Conservation (phyloP, 2,329 filamentous ascomycete species). For the Fusarium proliferatum region DNA sequence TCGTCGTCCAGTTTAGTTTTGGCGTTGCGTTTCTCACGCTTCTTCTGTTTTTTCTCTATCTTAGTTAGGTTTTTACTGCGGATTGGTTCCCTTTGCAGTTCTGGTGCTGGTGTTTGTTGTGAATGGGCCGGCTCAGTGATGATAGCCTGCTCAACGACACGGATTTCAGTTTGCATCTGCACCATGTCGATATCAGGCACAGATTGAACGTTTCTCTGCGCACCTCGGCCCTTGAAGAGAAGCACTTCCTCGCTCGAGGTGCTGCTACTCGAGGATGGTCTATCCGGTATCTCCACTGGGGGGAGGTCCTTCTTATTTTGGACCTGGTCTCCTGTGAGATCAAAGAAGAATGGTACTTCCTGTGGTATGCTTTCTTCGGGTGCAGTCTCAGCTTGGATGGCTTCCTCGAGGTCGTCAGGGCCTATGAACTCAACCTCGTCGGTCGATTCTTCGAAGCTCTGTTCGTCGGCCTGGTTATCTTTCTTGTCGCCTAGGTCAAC, state of each 20-base stretch:
- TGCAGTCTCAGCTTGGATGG: conserved; percentile 18
- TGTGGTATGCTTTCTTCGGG: neutral
- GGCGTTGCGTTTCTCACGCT: conserved; percentile 34
- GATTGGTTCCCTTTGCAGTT: neutral
- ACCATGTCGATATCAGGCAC: conserved; percentile 35
- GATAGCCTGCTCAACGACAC: conserved; percentile 44
- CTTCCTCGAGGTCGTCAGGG: conserved; percentile 38
- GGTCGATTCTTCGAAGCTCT: neutral
- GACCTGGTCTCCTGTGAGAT: conserved; percentile 48
- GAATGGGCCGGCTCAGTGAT: conserved; percentile 6
- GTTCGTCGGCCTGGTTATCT: neutral
- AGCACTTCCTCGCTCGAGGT: conserved; percentile 75
- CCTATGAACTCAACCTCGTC: conserved; percentile 24
- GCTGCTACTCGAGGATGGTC: conserved; percentile 38
- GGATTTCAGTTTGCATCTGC: conserved; percentile 50
- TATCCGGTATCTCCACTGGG: conserved; percentile 28
- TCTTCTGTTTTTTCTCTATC: conserved; percentile 33
- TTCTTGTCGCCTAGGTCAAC: conserved; percentile 21
- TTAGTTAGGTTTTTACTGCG: conserved; percentile 3
- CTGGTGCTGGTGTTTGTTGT: neutral
- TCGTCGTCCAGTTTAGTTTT: conserved; percentile 42
- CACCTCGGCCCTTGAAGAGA: conserved; percentile 69
- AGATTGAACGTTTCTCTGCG: conserved; percentile 41
- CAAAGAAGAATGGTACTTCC: conserved; percentile 51
- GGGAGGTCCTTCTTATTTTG: neutral